Conservation (phyloP, 345 rosid species). For the Gossypium stocksii region DNA sequence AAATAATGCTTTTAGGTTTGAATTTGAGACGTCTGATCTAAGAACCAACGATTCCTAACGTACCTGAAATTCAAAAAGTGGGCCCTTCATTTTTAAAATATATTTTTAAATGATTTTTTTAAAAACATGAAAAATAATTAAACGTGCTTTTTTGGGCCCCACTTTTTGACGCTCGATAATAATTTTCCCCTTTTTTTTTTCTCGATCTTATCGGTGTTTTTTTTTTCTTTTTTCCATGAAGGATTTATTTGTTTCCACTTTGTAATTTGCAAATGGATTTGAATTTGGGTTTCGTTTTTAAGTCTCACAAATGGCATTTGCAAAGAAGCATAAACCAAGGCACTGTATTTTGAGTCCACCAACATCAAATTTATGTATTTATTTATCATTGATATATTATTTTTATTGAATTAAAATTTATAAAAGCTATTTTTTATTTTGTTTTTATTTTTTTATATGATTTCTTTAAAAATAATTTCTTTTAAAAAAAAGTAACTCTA, state of each 20-base stretch:
- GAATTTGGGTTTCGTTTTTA: background rate
- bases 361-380: background rate
- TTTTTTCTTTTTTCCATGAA: background rate
- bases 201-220: slow-evolving; percentile 34
- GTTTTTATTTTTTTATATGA: too few species aligned
- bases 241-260: background rate
- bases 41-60: slow-evolving; percentile 17
- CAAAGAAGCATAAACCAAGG: background rate
- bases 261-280: too few species aligned
- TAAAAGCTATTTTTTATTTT: too few species aligned
- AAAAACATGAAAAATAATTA: slow-evolving; percentile 1
- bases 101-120: background rate
- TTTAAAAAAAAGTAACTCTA: too few species aligned
- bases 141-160: slow-evolving; percentile 19
- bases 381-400: background rate
- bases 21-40: slow-evolving; percentile 28
- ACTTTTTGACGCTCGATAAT: slow-evolving; percentile 24
- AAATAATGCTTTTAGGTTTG: slow-evolving; percentile 11
- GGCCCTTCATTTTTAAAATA: slow-evolving; percentile 10
- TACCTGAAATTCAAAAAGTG: slow-evolving; percentile 20
- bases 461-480: too few species aligned
- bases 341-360: background rate
- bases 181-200: background rate
- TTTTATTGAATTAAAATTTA: background rate
- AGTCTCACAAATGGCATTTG: background rate